phyloP scores from a whole-genome alignment of 2,329 filamentous ascomycete species.

The Bimuria novae-zelandiae region DNA sequence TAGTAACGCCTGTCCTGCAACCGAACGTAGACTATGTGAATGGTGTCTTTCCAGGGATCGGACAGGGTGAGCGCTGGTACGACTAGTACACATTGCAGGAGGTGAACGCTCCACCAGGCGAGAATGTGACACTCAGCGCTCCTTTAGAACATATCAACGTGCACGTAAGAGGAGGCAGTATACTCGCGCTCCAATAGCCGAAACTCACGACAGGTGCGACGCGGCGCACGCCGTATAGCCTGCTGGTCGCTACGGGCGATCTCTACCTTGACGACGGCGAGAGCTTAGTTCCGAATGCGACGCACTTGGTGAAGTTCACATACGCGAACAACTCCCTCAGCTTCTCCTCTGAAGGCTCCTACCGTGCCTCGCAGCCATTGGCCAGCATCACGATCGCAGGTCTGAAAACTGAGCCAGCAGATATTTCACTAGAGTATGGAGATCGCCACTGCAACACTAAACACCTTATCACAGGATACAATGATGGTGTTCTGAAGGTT shows the following conservation, averaged over 20 bases:
- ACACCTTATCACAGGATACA: constrained; percentile 5
- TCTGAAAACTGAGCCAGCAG: constrained; percentile 48
- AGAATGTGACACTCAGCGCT: constrained; percentile 63
- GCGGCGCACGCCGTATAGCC: constrained; percentile 64
- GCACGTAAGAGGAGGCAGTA: constrained; percentile 68
- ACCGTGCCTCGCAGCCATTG: constrained; percentile 58
- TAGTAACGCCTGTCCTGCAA: constrained; percentile 68
- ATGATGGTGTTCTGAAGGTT: constrained; percentile 53
- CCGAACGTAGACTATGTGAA: constrained; percentile 63
- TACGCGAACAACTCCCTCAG: constrained; percentile 15
- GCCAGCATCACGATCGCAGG: constrained; percentile 60
- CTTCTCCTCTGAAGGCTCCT: constrained; percentile 49
- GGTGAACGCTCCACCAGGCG: constrained; percentile 53
- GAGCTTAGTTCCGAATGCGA: constrained; percentile 61
- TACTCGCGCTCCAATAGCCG: constrained; percentile 68
- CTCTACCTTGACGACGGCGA: constrained; percentile 76
- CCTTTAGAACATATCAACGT: constrained; percentile 71
- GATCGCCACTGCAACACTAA: constrained; percentile 3
- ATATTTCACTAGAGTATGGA: constrained; percentile 25
- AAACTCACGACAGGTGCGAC: constrained; percentile 65
- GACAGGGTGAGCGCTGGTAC: constrained; percentile 67
- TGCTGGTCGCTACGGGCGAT: constrained; percentile 64
- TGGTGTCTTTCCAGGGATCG: constrained; percentile 69
- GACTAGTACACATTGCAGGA: constrained; percentile 72
- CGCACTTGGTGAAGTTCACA: constrained; percentile 54